Conservation (phyloP, 148 eudicot genomes). For the Vaccinium corymbosum region DNA sequence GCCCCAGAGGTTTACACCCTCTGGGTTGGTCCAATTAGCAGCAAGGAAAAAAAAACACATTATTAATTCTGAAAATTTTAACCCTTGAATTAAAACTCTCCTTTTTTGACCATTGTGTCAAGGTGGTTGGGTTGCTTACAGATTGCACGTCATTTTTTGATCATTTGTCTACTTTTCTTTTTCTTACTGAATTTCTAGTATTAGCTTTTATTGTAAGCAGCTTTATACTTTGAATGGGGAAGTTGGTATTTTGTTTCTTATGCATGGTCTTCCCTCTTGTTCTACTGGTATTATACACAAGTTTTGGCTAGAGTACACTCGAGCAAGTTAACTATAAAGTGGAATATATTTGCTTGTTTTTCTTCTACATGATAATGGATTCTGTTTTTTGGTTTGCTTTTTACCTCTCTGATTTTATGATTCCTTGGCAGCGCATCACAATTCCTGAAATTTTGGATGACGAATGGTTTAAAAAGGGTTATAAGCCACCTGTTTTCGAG, state of each 20-base stretch:
- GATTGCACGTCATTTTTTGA: background rate
- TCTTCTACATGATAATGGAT: background rate
- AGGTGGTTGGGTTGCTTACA: background rate
- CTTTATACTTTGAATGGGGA: background rate
- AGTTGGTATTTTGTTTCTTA: background rate
- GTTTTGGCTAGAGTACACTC: background rate
- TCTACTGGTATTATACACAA: slow-evolving; percentile 8
- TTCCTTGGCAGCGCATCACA: slow-evolving; percentile 68
- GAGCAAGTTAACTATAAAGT: background rate
- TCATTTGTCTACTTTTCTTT: background rate
- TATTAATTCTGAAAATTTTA: too few relatives aligned
- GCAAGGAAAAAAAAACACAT: too few relatives aligned
- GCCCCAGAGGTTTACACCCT: too few relatives aligned
- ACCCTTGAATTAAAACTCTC: too few relatives aligned
- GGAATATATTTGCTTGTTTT: background rate
- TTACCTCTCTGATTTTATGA: background rate
- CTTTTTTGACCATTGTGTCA: too few relatives aligned
- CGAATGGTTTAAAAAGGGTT: slow-evolving; percentile 79
- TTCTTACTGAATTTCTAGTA: background rate
- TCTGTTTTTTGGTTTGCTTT: background rate
- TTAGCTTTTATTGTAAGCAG: background rate
- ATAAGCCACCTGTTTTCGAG: slow-evolving; percentile 68
- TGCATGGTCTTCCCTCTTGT: background rate
- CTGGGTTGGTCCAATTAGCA: too few relatives aligned
- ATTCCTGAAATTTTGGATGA: slow-evolving; percentile 71